Base-by-base conservation (phyloP, 495 filamentous ascomycete species). In the Ascodesmis nigricans region DNA sequence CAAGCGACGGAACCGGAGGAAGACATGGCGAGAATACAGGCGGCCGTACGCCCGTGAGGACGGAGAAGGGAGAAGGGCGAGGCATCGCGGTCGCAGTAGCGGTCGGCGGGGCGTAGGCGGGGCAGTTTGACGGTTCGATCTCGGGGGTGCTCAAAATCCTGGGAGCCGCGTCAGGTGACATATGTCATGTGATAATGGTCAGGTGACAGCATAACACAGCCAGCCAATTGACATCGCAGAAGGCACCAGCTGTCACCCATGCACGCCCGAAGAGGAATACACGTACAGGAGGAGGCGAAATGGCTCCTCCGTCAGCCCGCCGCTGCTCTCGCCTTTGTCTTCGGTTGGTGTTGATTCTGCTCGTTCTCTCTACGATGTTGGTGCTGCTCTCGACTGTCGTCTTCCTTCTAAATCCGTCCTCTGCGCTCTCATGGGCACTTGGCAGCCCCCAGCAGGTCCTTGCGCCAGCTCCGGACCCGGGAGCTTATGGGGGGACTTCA, bases 311-410 rank as follows among this genome's bases (percentile, higher is more conserved):
- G 21, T 20, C 11, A 29, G 20, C 23, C 40, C 18, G 24, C 22
- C 21, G 24, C 38, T 36, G 43, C 21, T 19, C 20, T 33, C 35
- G 20, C 45, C n/a, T n/a, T n/a, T n/a, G n/a, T 24, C 31, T 45
- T 23, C 48, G 43, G 34, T 49, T 50, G 45, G 31, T 36, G n/a
- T 35, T 50, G 23, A 20, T 49, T 11, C 31, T 49, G 21, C 39
- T 50, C 18, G 39, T 41, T 6, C 16, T 33, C 34, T 49, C 47
- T 40, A 30, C 40, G 13, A 50, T 50, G 47, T 36, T 49, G 35
- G 45, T 45, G 27, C 35, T 50, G 22, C 21, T 49, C 16, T 45
- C 44, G 16, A 41, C 46, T 3, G 20, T 49, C 23, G 23, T 49
- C 30, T 42, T 50, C 21, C 21, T 50, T 5, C 41, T 53, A 19